A percentile compares a stretch with the other conserved stretches of the same genome.
These are phyloP conservation scores for Pleoardoris graminearum DNA, from an alignment of 2,329 filamentous ascomycete species.

Conservation along the genomic window DNA sequence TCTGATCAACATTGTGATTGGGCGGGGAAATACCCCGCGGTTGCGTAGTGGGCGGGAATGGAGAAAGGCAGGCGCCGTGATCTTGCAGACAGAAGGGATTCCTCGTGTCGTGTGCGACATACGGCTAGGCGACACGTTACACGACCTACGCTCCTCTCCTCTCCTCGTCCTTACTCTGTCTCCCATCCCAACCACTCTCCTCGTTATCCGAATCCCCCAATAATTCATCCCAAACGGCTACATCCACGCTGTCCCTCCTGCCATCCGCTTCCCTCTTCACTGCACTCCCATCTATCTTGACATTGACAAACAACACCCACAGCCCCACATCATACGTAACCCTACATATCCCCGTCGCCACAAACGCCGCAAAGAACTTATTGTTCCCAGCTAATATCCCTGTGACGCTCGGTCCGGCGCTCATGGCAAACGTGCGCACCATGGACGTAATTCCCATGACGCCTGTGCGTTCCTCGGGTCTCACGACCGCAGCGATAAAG, in stretches of 20 bases:
- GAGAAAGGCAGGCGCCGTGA: too few relatives aligned
- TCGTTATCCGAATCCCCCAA: constrained; percentile 36
- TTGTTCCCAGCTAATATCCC: constrained; percentile 40
- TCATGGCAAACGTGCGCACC: constrained; percentile 63
- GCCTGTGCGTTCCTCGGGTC: constrained; percentile 66
- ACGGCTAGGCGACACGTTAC: too few relatives aligned
- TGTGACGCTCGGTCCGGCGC: constrained; percentile 46
- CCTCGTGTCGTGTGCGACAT: background rate
- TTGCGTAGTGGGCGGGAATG: too few relatives aligned
- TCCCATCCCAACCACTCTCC: constrained; percentile 15
- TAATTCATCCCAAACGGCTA: constrained; percentile 36
- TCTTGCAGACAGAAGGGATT: background rate
- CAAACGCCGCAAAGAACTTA: constrained; percentile 45
- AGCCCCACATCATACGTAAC: constrained; percentile 44
- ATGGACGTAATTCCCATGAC: constrained; percentile 71
- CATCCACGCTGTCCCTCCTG: constrained; percentile 16
- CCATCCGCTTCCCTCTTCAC: constrained; percentile 19
- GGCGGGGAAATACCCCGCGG: too few relatives aligned
- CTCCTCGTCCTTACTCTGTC: constrained; percentile 30
- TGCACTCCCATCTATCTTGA: constrained; percentile 31
- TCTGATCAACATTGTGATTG: too few relatives aligned
- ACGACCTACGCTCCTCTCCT: constrained; percentile 4
- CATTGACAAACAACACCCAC: constrained; percentile 44
- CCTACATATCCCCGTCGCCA: constrained; percentile 41
- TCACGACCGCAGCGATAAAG: constrained; percentile 68